Percentiles rank a stretch among this genome's conserved stretches.
Evolutionary conservation across 352 stramenopile genomes (phyloP).

Genomic region (Vaucheria bursata): DNA sequence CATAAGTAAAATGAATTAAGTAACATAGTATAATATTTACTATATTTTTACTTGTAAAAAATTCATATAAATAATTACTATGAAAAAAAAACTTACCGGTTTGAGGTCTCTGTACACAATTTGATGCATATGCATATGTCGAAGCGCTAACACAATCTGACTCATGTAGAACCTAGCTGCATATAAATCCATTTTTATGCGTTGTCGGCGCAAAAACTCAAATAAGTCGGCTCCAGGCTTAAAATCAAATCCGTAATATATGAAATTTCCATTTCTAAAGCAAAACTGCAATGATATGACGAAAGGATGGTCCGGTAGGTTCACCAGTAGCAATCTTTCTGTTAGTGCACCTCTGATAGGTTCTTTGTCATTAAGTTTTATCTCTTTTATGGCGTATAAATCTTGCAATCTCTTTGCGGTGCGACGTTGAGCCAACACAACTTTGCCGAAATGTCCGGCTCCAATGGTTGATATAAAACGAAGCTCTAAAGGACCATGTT

Average conservation of each 20-base stretch:
- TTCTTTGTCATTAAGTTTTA: slow-evolving; percentile 54
- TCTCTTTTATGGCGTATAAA: slow-evolving; percentile 33
- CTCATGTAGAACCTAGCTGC: slow-evolving; percentile 65
- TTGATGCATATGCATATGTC: slow-evolving; percentile 70
- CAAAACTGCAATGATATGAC: slow-evolving; percentile 78
- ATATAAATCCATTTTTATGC: slow-evolving; percentile 42
- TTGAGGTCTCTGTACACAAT: slow-evolving; percentile 81
- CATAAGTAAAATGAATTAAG: too few relatives aligned
- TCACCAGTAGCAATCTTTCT: slow-evolving; percentile 87
- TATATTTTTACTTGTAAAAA: too few relatives aligned
- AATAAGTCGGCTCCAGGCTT: slow-evolving; percentile 38
- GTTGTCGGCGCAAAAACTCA: slow-evolving; percentile 25
- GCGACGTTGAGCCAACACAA: slow-evolving; percentile 58
- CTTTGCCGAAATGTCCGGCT: slow-evolving; percentile 88
- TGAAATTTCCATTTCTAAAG: slow-evolving; percentile 54
- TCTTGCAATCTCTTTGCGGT: background rate
- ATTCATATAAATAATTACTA: too few relatives aligned
- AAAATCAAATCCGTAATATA: slow-evolving; percentile 46
- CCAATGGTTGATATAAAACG: slow-evolving; percentile 92
- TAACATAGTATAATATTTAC: too few relatives aligned
- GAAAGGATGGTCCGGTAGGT: slow-evolving; percentile 88
- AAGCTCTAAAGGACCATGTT: slow-evolving; percentile 74
- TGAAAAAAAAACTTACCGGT: too few relatives aligned
- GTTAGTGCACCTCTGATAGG: slow-evolving; percentile 85
- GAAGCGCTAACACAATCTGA: slow-evolving; percentile 69